Conservation (phyloP, 305 asterid species). For the Striga hermonthica region DNA sequence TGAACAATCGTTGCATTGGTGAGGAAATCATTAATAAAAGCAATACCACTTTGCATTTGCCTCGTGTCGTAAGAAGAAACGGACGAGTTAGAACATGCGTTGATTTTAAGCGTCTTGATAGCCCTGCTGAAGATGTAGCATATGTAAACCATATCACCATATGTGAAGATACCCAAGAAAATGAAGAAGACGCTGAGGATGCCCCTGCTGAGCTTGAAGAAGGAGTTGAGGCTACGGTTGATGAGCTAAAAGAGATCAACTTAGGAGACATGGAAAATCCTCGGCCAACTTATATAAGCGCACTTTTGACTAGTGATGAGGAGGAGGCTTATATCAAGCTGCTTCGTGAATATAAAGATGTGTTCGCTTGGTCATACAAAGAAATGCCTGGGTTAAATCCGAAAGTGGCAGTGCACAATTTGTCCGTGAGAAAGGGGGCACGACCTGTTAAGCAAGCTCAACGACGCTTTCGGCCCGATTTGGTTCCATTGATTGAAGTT, state of each 20-base stretch:
- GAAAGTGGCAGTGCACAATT: too few species aligned
- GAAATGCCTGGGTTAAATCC: not conserved
- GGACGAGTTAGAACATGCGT: not conserved
- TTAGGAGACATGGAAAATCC: not conserved
- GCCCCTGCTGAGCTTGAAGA: not conserved
- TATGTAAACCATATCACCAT: not conserved
- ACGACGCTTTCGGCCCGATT: not conserved
- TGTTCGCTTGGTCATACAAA: not conserved
- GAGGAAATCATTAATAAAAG: not conserved
- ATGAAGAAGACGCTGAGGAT: not conserved
- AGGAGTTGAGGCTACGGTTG: not conserved
- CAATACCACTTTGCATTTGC: too few species aligned
- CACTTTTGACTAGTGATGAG: not conserved
- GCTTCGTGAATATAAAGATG: not conserved
- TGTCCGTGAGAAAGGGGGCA: too few species aligned
- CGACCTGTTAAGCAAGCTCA: not conserved
- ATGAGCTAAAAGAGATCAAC: not conserved
- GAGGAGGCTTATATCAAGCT: not conserved
- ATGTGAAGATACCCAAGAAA: not conserved
- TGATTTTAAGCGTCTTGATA: too few species aligned
- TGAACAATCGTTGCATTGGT: not conserved
- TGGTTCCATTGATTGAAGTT: not conserved
- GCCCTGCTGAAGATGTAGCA: not conserved
- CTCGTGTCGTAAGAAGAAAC: not conserved
- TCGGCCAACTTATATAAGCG: not conserved